These are phyloP conservation scores for Boletus sp. DNA, from an alignment of 768 basidiomycete genomes.

Conservation along the genomic window DNA sequence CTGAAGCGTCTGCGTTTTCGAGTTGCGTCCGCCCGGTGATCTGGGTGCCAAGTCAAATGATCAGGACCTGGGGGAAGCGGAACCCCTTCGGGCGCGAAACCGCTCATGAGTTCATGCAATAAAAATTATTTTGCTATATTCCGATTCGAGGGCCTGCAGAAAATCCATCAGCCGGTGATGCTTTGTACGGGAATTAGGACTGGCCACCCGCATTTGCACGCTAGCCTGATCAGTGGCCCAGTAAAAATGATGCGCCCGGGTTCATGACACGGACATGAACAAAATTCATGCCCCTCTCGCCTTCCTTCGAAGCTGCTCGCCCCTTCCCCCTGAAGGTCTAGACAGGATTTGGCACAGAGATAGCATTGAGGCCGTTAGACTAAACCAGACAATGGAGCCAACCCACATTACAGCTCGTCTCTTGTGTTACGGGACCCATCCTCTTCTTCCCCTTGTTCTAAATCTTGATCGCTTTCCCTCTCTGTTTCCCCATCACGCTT, in stretches of 20 bases:
- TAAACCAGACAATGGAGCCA: conserved; percentile 10
- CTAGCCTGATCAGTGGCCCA: conserved; percentile 2
- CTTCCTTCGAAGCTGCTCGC: conserved; percentile 1
- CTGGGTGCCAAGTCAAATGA: not conserved
- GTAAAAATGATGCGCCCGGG: conserved; percentile 16
- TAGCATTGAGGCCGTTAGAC: conserved; percentile 18
- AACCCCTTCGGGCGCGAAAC: conserved; percentile 7
- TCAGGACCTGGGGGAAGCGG: not conserved
- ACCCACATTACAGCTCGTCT: conserved; percentile 33
- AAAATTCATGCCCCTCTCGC: not conserved
- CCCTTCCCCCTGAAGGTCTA: conserved; percentile 3
- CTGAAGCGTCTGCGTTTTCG: conserved; percentile 2
- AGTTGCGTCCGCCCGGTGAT: conserved; percentile 1
- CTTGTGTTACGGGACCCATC: conserved; percentile 29
- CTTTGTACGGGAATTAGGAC: conserved; percentile 21
- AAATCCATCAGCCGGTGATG: conserved; percentile 4
- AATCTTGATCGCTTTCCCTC: conserved; percentile 16
- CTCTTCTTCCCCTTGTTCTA: conserved; percentile 32
- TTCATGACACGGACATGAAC: conserved; percentile 28
- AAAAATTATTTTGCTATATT: conserved; percentile 10
- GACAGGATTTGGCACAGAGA: conserved; percentile 3
- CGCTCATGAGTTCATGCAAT: conserved; percentile 9
- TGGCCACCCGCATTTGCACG: conserved; percentile 5
- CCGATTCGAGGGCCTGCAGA: conserved; percentile 1
- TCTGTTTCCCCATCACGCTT: conserved; percentile 32